phyloP scores from a whole-genome alignment of 768 basidiomycete species.

The Tylopilus rubrobrunneus region DNA sequence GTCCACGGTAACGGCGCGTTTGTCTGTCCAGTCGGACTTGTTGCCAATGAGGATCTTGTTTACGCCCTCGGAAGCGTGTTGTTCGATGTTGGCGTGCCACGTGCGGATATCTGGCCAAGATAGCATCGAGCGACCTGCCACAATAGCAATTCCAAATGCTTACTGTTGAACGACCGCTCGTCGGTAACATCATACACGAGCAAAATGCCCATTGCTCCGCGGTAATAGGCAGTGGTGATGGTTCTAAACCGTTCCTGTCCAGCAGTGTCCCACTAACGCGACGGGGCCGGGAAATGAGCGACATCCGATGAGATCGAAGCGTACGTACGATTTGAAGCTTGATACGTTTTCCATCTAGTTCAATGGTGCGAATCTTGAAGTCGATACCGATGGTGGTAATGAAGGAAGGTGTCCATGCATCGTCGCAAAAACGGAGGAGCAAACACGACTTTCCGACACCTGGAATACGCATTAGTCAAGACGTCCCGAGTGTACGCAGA shows the following conservation, averaged over 20 bases:
- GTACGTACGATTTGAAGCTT: constrained; percentile 94
- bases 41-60: constrained; percentile 99
- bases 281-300: not conserved
- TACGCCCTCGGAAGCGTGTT: constrained; percentile 97
- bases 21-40: constrained; percentile 98
- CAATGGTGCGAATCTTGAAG: constrained; percentile 99
- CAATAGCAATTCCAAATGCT: constrained; percentile 34
- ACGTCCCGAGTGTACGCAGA: not conserved
- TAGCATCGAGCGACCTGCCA: not conserved
- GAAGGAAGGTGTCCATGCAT: constrained; percentile 98
- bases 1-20: constrained; percentile 86
- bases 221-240: constrained; percentile 98
- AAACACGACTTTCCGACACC: constrained; percentile 97
- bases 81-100: constrained; percentile 97
- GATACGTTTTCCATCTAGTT: constrained; percentile 95
- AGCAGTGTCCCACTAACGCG: constrained; percentile 93
- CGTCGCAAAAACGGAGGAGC: constrained; percentile 96
- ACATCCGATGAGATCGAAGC: not conserved
- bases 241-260: constrained; percentile 99
- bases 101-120: constrained; percentile 81
- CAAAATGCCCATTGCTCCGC: constrained; percentile 97
- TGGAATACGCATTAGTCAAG: constrained; percentile 27
- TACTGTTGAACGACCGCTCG: constrained; percentile 93
- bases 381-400: constrained; percentile 99
- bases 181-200: constrained; percentile 99